Base-by-base conservation (phyloP, 306 rosid genomes). In the Cucurbita maxima region DNA sequence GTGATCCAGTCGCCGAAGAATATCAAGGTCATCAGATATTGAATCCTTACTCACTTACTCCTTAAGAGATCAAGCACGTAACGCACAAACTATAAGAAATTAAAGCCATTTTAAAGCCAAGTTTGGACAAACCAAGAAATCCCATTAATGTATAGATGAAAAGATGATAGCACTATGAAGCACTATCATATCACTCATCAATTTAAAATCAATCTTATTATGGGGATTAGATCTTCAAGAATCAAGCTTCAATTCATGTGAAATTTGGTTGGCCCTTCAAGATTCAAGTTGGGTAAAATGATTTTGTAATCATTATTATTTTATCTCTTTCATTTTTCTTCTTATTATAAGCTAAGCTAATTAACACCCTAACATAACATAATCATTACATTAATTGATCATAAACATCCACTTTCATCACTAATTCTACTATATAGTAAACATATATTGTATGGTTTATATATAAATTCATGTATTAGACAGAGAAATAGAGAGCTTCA, bases 221-320 rank as follows among this genome's bases (percentile, higher is more conserved):
- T 48, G 56, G 58, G 13, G 20, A 69, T 48, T 25, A 47, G 44
- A 69, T 69, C 43, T 69, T 25, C 8, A 14, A 48, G 73, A 69
- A 69, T 69, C 73, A 22, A 69, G 22, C 57, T 69, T 69, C 48
- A 47, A 11, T 30, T 22, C 30, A 4, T 14, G 11, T 44, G 13
- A 68, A n/a, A 13, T 60, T 67, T 47, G 37, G 37, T 64, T 64
- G 71, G 73, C 73, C 40, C 72, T 67, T 67, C 18, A 36, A 59
- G 13, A 30, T 59, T 19, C 67, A 59, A 59, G 45, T 60, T 60
- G 40, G 55, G 6, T 52, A 67, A 66, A 45, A 68, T 68, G 13
- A 22, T 68, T 25, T 68, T 68, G 19, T 47, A 20, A 22, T 68
- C 4, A 45, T 67, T 20, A 63, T 40, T 63, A 18, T 51, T n/a